Conservation (phyloP, 495 filamentous ascomycete species). For the Aspergillus steynii region DNA sequence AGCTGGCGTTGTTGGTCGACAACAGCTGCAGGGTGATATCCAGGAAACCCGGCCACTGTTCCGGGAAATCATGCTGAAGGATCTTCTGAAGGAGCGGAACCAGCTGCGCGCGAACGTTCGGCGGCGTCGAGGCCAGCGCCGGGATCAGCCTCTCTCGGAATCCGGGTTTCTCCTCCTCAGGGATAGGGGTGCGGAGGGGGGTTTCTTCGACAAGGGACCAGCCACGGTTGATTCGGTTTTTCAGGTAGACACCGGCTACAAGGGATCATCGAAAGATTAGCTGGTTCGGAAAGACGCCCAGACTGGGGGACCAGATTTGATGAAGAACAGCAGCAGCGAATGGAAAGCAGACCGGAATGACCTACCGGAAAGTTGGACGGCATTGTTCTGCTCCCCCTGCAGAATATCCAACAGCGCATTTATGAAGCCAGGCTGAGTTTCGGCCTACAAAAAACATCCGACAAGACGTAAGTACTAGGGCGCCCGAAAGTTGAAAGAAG, state of each 20-base stretch:
- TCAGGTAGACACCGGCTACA: conserved; percentile 93
- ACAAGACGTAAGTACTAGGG: background rate
- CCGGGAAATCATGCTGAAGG: conserved; percentile 91
- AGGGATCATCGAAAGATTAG: conserved; percentile 13
- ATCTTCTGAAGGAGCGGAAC: conserved; percentile 94
- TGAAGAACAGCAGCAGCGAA: conserved; percentile 15
- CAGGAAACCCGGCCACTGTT: conserved; percentile 89
- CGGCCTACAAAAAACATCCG: conserved; percentile 62
- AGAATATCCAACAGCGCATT: conserved; percentile 90
- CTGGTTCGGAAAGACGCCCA: background rate
- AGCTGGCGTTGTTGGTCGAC: conserved; percentile 75
- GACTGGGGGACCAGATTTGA: background rate
- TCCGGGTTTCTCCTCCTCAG: conserved; percentile 83
- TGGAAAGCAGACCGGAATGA: conserved; percentile 15
- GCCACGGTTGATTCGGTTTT: conserved; percentile 89
- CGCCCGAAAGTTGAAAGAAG: background rate
- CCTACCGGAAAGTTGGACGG: conserved; percentile 83
- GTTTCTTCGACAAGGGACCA: conserved; percentile 79
- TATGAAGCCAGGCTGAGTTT: conserved; percentile 84
- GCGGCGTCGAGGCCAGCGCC: conserved; percentile 75
- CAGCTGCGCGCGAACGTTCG: conserved; percentile 83
- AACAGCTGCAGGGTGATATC: conserved; percentile 87
- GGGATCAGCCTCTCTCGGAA: conserved; percentile 87
- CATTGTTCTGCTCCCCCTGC: conserved; percentile 79
- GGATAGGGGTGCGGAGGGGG: conserved; percentile 63